Evolutionary conservation across 2,329 filamentous ascomycete species (phyloP).

Genomic region (Fusarium ambrosium): DNA sequence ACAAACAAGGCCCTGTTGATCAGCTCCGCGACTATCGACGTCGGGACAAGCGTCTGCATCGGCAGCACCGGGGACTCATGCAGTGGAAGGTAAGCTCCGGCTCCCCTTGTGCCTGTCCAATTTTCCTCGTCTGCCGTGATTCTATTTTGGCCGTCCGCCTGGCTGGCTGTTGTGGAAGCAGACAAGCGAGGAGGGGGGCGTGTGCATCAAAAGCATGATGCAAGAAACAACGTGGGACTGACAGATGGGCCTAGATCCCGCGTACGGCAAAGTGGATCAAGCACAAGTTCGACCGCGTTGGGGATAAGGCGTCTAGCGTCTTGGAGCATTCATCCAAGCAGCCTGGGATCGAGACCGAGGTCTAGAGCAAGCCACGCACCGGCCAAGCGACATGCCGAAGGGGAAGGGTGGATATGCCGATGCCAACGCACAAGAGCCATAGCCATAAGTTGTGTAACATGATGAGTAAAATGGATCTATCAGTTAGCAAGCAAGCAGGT

Average conservation of each 20-base stretch:
- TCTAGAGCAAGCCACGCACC: conserved; percentile 57
- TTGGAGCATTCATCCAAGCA: conserved; percentile 73
- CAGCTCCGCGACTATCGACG: conserved; percentile 72
- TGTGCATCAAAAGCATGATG: conserved; percentile 1
- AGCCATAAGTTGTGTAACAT: not conserved
- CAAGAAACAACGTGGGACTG: conserved; percentile 26
- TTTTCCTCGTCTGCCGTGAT: conserved; percentile 1
- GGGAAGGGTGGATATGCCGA: not conserved
- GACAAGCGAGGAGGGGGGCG: conserved; percentile 4
- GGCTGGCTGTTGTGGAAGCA: not conserved
- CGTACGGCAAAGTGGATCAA: conserved; percentile 65
- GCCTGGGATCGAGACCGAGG: conserved; percentile 76
- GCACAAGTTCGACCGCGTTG: conserved; percentile 68
- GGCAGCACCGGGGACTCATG: conserved; percentile 78
- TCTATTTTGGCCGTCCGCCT: conserved; percentile 16
- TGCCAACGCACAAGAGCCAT: not conserved
- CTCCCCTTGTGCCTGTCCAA: conserved; percentile 2
- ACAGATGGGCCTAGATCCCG: conserved; percentile 49
- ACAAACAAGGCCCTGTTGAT: conserved; percentile 62
- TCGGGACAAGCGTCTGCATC: conserved; percentile 71
- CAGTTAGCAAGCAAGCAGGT: conserved; percentile 6
- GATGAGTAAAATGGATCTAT: conserved; percentile 11
- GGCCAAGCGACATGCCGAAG: conserved; percentile 10
- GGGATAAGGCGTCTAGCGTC: conserved; percentile 68
- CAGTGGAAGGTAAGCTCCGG: conserved; percentile 69